Evolutionary conservation across 306 rosid species (phyloP), one percentile per base, ranked within the genome.

Genomic region (Sesbania bispinosa): DNA sequence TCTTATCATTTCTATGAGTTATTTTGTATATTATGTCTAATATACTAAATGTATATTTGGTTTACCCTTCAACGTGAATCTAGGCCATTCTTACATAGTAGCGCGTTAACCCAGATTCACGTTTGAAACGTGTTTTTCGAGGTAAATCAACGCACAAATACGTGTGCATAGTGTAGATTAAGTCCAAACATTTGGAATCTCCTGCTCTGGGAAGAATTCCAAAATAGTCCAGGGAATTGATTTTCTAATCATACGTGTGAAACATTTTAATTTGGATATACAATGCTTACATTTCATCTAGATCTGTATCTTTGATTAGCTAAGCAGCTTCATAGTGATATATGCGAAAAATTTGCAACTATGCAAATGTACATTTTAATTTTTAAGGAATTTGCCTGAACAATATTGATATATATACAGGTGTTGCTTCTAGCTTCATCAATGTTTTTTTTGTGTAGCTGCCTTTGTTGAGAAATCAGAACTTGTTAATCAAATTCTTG

Each of bases 351-450:
- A 18, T 33, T 8, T 67, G 32, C 7, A 15, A 26, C 10, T 39
- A 19, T 2, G 13, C 13, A 29, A 6, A 41, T n/a, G 0, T 13
- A 13, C 13, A 29, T 45, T 4, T 15, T 19, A 20, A 1, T 7
- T 32, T 32, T 32, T 32, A 32, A 32, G 29, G 29, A 47, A 83
- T 88, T 14, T 23, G 3, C n/a, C n/a, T n/a, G n/a, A 69, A 18
- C 21, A 38, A 23, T 69, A 13, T 24, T 18, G 42, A 32, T n/a
- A 27, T 1, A 5, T 26, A 24, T 39, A 5, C 39, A 32, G 3
- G 1, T 32, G 36, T 6, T 10, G 1, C 6, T 54, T n/a, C 39
- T 3, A 7, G 16, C 7, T 46, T 51, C 4, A 33, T 50, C 11
- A 32, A 10, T 35, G 15, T n/a, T 26, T 18, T 18, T 5, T 47